A percentile compares a stretch with the other conserved stretches of the same genome.
These are phyloP conservation scores for Albugo laibachii DNA, from an alignment of 352 stramenopile species.

Conservation along the genomic window DNA sequence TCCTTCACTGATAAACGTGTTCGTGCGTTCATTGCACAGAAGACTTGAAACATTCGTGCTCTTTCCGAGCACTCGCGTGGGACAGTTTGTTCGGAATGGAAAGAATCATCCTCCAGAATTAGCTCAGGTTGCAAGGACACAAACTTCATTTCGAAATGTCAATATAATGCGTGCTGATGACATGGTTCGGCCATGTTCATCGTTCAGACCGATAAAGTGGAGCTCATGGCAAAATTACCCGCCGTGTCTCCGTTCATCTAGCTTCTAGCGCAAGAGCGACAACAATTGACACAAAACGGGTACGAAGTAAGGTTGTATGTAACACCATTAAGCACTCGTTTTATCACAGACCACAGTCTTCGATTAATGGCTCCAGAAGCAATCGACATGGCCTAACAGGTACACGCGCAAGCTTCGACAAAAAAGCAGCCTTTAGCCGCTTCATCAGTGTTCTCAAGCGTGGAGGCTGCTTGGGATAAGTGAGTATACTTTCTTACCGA, in stretches of 20 bases:
- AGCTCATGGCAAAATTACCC: constrained; percentile 17
- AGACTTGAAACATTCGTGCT: neutral
- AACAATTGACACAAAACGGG: no score
- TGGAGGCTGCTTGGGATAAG: neutral
- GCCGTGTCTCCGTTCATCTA: neutral
- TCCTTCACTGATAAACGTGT: neutral
- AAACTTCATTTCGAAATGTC: constrained; percentile 38
- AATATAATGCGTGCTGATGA: constrained; percentile 29
- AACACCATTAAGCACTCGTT: neutral
- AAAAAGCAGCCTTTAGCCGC: neutral
- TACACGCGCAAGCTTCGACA: neutral
- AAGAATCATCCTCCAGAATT: constrained; percentile 1
- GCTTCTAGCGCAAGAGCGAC: neutral
- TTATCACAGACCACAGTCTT: neutral
- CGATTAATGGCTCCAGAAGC: neutral
- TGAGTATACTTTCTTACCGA: neutral
- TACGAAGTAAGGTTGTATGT: neutral
- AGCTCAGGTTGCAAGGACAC: constrained; percentile 14
- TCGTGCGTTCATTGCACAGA: no score
- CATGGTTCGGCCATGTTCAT: constrained; percentile 32
- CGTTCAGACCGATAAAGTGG: constrained; percentile 29
- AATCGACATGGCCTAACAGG: neutral
- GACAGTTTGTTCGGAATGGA: neutral
- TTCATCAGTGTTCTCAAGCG: constrained; percentile 21
- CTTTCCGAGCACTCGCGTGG: neutral